phyloP scores from a whole-genome alignment of 2,329 filamentous ascomycete genomes.

The Canariomyces notabilis region DNA sequence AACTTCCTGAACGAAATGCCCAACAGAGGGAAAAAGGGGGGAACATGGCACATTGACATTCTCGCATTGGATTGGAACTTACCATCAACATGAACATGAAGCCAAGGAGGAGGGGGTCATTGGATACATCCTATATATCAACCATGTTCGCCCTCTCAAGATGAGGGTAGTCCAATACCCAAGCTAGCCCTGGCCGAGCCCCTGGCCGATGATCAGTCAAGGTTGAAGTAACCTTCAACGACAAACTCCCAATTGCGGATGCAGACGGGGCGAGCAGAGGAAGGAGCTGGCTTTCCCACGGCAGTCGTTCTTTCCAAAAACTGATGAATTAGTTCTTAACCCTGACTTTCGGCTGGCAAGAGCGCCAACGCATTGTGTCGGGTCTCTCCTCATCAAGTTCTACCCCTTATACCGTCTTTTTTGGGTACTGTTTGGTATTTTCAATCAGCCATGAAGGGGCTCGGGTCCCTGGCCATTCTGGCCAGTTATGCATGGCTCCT shows the following conservation, averaged over 20 bases:
- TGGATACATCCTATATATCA: neutral
- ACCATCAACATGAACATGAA: too few species aligned
- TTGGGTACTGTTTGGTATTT: neutral
- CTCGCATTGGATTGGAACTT: slow-evolving; percentile 3
- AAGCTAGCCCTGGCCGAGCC: too few species aligned
- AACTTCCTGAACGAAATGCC: slow-evolving; percentile 9
- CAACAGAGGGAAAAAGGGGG: neutral
- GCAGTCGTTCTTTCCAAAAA: neutral
- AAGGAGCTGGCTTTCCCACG: neutral
- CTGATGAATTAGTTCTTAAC: neutral
- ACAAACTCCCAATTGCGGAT: too few species aligned
- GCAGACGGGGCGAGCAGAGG: neutral
- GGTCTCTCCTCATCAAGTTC: too few species aligned
- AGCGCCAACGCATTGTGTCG: neutral
- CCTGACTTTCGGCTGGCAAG: neutral
- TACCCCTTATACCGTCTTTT: too few species aligned
- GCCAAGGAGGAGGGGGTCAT: neutral
- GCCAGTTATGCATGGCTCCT: slow-evolving; percentile 13
- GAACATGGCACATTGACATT: neutral
- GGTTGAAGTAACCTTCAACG: neutral
- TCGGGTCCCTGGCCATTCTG: slow-evolving; percentile 10
- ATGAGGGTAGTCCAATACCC: too few species aligned
- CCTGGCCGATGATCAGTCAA: neutral
- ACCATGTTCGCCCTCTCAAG: too few species aligned
- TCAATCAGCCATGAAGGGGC: slow-evolving; percentile 6